These are phyloP conservation scores for Taphrina deformans DNA, from an alignment of 1,139 yeast genomes.

Conservation along the genomic window DNA sequence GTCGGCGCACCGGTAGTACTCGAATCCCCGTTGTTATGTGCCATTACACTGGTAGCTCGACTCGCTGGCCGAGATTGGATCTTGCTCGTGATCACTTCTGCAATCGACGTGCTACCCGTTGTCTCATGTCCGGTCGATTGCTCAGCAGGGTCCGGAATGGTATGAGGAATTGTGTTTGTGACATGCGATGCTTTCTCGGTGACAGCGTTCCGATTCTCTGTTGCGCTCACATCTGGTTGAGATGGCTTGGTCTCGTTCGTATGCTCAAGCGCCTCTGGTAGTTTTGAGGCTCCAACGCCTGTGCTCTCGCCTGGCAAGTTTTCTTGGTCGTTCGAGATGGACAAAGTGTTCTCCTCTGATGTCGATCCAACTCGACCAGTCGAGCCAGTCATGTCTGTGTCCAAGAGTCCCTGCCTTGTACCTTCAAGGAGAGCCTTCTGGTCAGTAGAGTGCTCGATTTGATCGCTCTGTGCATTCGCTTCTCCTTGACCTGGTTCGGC, in stretches of 20 bases:
- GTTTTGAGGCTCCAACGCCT: neutral
- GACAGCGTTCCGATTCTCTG: neutral
- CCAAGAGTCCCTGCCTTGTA: neutral
- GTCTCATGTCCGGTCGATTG: neutral
- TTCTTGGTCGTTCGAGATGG: neutral
- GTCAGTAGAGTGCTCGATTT: neutral
- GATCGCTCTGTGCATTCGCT: neutral
- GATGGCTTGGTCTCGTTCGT: no score
- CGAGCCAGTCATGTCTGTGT: neutral
- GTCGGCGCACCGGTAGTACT: slow-evolving; percentile 62
- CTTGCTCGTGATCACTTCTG: neutral
- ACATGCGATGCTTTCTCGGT: neutral
- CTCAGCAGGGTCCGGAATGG: neutral
- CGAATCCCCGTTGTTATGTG: neutral
- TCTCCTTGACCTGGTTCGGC: neutral
- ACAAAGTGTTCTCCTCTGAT: neutral
- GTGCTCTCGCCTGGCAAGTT: neutral
- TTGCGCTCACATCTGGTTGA: neutral
- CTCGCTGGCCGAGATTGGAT: neutral
- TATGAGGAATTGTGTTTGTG: neutral
- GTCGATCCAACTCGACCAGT: neutral
- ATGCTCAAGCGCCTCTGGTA: no score
- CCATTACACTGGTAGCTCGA: slow-evolving; percentile 14
- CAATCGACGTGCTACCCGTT: neutral
- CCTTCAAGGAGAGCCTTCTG: no score